Conservation (phyloP, 2,329 filamentous ascomycete genomes). For the Aspergillus sp. region DNA sequence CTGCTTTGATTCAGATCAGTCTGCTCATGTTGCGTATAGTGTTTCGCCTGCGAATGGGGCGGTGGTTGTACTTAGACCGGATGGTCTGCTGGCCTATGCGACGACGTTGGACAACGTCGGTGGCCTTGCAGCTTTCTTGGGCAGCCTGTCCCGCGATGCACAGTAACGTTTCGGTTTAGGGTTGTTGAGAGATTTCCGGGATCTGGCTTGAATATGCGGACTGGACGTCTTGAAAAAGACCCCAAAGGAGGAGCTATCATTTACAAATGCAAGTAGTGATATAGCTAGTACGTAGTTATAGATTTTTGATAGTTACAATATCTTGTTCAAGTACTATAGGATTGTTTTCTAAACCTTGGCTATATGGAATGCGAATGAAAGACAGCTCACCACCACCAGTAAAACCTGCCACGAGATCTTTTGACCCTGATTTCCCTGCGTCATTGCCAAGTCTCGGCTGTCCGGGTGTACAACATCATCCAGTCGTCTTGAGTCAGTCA, state of each 20-base stretch:
- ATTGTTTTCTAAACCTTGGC: no score
- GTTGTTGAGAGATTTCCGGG: no score
- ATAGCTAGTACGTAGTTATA: no score
- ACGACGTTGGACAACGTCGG: neutral
- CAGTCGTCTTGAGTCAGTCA: neutral
- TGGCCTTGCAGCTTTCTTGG: neutral
- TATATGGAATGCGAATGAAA: no score
- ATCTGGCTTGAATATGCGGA: no score
- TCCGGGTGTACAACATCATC: neutral
- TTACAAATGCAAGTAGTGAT: no score
- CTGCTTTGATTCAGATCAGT: constrained; percentile 15
- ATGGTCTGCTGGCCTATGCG: constrained; percentile 12
- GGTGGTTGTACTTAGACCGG: constrained; percentile 8
- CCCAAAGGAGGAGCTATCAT: no score
- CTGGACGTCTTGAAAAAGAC: no score
- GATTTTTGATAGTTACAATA: no score
- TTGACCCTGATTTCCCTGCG: neutral
- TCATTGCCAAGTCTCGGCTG: neutral
- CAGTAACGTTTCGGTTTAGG: neutral
- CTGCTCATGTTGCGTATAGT: constrained; percentile 13
- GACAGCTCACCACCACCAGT: no score
- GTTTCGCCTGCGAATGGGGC: constrained; percentile 9
- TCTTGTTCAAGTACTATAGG: no score
- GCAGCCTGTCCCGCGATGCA: neutral
- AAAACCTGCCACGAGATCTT: no score